Conservation (phyloP, 1,284 basidiomycete species). For the Neolentinus lepideus region DNA sequence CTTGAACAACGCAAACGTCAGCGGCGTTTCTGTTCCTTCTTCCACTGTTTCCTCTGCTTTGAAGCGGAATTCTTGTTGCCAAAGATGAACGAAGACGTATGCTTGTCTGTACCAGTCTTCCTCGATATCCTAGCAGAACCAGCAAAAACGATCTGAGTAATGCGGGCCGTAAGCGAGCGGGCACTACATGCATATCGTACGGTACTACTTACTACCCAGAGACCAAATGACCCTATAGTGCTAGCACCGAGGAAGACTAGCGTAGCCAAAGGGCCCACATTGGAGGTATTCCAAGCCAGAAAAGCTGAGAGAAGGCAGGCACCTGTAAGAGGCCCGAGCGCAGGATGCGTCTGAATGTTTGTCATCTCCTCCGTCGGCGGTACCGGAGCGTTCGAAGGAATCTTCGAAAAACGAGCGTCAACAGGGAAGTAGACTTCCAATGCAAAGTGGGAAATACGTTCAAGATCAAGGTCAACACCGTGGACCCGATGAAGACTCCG, state of each 20-base stretch:
- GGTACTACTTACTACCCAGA: slow-evolving; percentile 57
- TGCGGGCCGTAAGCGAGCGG: neutral
- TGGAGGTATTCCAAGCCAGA: slow-evolving; percentile 55
- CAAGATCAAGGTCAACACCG: slow-evolving; percentile 49
- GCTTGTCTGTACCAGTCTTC: slow-evolving; percentile 75
- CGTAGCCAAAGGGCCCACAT: slow-evolving; percentile 49
- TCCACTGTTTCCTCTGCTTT: slow-evolving; percentile 60
- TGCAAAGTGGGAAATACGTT: slow-evolving; percentile 36
- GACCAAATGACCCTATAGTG: slow-evolving; percentile 53
- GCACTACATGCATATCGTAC: neutral
- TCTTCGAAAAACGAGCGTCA: neutral
- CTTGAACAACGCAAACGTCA: neutral
- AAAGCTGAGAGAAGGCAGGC: slow-evolving; percentile 50
- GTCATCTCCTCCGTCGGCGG: slow-evolving; percentile 20
- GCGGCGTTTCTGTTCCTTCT: slow-evolving; percentile 23
- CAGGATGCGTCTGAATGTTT: slow-evolving; percentile 32
- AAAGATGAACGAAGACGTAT: slow-evolving; percentile 71
- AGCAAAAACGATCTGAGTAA: slow-evolving; percentile 54
- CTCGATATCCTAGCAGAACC: slow-evolving; percentile 48
- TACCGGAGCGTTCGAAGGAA: slow-evolving; percentile 40
- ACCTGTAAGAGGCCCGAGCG: slow-evolving; percentile 49
- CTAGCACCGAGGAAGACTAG: slow-evolving; percentile 42
- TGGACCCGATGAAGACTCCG: slow-evolving; percentile 48
- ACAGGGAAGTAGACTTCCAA: neutral
- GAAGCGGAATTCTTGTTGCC: slow-evolving; percentile 70